Evolutionary conservation across 129 eudicot species (phyloP), one percentile per base, ranked within the genome.

Genomic region (Silybum marianum): DNA sequence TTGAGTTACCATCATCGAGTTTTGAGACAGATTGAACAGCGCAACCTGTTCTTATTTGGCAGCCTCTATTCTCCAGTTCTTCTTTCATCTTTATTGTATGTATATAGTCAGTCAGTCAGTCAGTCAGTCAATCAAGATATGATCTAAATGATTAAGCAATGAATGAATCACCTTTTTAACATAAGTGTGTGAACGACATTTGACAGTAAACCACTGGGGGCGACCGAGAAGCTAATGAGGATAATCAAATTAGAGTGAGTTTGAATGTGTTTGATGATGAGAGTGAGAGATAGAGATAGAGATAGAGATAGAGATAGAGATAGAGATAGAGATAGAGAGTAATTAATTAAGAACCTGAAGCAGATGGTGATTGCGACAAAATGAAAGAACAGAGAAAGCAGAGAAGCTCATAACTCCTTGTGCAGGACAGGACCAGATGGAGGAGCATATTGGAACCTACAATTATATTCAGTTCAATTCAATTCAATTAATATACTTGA

Each of bases 201-300:
- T 95, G 65, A 93, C 92, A n/a, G 98, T 95, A 80, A 95, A 91
- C 99, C 99, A 95, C 54, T 92, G 98, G 39, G 97, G 99, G 82
- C 96, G 99, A 71, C 98, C 99, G 60, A 93, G 81, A 71, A 95
- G 88, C 99, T 95, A 86, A 28, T 23, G 21, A 58, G 46, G 54
- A 36, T 13, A 51, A 38, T 39, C 80, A 38, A 7, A 60, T 39
- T 10, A 25, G 14, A 69, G 3, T 58, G 9, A 19, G 19, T 58
- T 58, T 58, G 7, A 28, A 28, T 28, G 30, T 28, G 30, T 28
- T 28, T 28, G 30, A 28, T 28, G 30, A 40, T 9, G 48, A 40
- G 48, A 40, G 2, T 0, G 4, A 42, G 12, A 42, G 51, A 42
- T 2, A 42, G 48, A 42, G 9, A 3, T 2, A 44, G 48, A 40